These are phyloP conservation scores for Phoma sp. DNA, from an alignment of 2,329 filamentous ascomycete genomes.

Conservation along the genomic window DNA sequence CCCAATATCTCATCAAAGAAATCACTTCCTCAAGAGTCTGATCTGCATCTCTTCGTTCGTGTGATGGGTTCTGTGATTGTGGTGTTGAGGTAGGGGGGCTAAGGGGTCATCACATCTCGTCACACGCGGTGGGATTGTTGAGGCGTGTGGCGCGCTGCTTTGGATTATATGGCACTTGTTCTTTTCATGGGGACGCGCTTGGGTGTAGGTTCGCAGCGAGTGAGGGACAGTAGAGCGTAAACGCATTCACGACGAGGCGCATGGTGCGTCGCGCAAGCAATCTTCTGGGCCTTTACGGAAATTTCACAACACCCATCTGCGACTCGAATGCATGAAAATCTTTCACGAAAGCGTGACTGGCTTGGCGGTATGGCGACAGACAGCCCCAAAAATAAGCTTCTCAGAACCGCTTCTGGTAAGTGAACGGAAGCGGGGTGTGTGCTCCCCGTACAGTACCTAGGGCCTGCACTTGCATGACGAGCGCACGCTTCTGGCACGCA, in stretches of 20 bases:
- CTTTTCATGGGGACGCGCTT: too few relatives aligned
- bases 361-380: conserved; percentile 13
- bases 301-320: conserved; percentile 7
- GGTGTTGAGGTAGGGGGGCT: neutral
- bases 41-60: neutral
- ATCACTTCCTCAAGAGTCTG: conserved; percentile 3
- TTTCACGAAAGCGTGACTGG: neutral
- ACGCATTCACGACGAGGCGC: conserved; percentile 1
- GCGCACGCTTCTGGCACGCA: conserved; percentile 26
- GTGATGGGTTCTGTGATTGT: conserved; percentile 7
- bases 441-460: neutral
- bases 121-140: conserved; percentile 28
- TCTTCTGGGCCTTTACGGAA: conserved; percentile 2
- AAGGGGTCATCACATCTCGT: conserved; percentile 16
- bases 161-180: neutral
- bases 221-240: neutral
- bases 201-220: too few relatives aligned
- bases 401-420: conserved; percentile 25
- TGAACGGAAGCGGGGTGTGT: conserved; percentile 17
- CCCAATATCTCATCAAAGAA: conserved; percentile 16
- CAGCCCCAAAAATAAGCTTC: conserved; percentile 31
- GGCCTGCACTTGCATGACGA: conserved; percentile 19
- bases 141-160: conserved; percentile 30
- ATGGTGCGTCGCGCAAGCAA: conserved; percentile 11
- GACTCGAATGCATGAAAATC: conserved; percentile 12